Percentiles rank a stretch among this genome's conserved stretches.
These are phyloP conservation scores for Russula sp. DNA, from an alignment of 768 basidiomycete species.

Conservation along the genomic window DNA sequence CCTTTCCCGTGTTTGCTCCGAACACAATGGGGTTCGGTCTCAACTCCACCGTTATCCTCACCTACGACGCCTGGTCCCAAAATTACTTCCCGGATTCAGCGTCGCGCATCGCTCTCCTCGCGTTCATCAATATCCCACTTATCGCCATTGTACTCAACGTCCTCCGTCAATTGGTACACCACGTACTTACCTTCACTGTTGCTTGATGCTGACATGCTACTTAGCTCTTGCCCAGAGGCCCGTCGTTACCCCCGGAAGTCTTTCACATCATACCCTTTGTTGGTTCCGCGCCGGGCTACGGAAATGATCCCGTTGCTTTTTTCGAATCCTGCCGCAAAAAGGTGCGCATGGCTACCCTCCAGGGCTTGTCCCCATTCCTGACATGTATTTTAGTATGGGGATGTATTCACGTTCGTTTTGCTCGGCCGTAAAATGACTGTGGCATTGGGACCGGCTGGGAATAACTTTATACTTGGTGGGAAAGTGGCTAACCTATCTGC, in stretches of 20 bases:
- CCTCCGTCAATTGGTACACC: conserved; percentile 67
- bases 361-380: not conserved
- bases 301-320: conserved; percentile 89
- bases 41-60: conserved; percentile 24
- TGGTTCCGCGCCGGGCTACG: conserved; percentile 85
- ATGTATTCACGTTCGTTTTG: conserved; percentile 94
- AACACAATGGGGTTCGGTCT: conserved; percentile 24
- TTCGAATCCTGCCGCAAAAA: conserved; percentile 73
- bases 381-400: conserved; percentile 62
- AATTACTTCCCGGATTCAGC: conserved; percentile 26
- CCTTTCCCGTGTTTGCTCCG: not conserved
- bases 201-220: conserved; percentile 7
- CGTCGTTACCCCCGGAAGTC: conserved; percentile 78
- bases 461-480: conserved; percentile 91
- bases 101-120: conserved; percentile 33
- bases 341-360: conserved; percentile 37
- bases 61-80: conserved; percentile 28
- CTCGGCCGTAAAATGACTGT: conserved; percentile 89
- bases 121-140: conserved; percentile 60
- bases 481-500: conserved; percentile 89
- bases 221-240: conserved; percentile 62
- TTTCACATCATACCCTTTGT: conserved; percentile 91
- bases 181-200: not conserved
- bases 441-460: conserved; percentile 84
- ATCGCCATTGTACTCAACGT: conserved; percentile 67